phyloP scores from a whole-genome alignment of 2,329 filamentous ascomycete species.

The Aspergillus felis region DNA sequence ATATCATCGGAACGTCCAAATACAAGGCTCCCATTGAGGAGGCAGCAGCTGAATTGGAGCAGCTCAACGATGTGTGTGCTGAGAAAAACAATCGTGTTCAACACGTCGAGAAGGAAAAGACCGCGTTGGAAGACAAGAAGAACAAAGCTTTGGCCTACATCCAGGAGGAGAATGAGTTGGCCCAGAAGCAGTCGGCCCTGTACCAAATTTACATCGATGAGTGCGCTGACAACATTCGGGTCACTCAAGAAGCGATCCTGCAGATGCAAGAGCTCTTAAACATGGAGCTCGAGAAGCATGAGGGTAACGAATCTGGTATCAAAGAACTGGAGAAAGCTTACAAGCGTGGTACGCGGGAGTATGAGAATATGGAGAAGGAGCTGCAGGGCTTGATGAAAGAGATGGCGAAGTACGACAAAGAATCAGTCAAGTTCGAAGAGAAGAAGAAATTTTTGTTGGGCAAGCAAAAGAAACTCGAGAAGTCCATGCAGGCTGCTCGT shows the following conservation, averaged over 20 bases:
- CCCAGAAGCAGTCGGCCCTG: constrained; percentile 81
- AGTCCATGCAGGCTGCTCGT: constrained; percentile 73
- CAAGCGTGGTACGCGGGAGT: constrained; percentile 76
- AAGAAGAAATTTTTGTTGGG: constrained; percentile 89
- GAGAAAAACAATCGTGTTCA: constrained; percentile 95
- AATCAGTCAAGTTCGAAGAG: constrained; percentile 95
- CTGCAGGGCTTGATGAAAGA: constrained; percentile 78
- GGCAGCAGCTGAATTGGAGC: constrained; percentile 82
- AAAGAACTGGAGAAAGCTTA: constrained; percentile 84
- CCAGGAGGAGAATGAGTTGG: constrained; percentile 87
- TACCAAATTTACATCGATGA: constrained; percentile 91
- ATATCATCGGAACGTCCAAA: constrained; percentile 97
- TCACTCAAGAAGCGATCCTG: constrained; percentile 84
- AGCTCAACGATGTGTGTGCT: constrained; percentile 86
- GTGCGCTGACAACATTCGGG: constrained; percentile 80
- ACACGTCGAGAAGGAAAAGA: constrained; percentile 97
- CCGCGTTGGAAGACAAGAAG: constrained; percentile 90
- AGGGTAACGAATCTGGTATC: constrained; percentile 84
- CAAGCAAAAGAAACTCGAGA: constrained; percentile 94
- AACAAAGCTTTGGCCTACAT: constrained; percentile 87
- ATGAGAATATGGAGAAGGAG: constrained; percentile 75
- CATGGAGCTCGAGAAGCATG: constrained; percentile 83
- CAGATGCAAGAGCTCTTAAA: constrained; percentile 87
- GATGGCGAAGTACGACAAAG: constrained; percentile 89
- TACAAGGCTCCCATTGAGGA: constrained; percentile 98